Evolutionary conservation across 768 basidiomycete species (phyloP), one percentile per base, ranked within the genome.

Genomic region (Pisolithus marmoratus): DNA sequence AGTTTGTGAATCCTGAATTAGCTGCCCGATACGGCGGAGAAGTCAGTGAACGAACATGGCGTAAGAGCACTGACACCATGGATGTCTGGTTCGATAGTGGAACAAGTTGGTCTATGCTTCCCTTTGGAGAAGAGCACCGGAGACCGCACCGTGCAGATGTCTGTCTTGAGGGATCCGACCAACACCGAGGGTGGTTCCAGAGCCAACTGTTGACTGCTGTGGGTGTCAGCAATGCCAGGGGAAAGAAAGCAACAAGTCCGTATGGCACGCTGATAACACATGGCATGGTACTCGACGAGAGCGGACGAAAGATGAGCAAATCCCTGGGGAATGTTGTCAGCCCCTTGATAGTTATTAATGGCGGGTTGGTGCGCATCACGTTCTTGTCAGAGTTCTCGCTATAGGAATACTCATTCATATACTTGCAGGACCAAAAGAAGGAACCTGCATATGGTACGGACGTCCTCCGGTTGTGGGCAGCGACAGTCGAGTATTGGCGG

Each of bases 81-180:
- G 95, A 99, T 66, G 95, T 99, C 15, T 99, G 95, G 95, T 98
- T 97, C 59, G 95, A 99, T 69, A 94, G 91, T 59, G 95, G 95
- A 4, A 84, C 89, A 2, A 90, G 94, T 4, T 99, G 95, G 95
- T 84, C 90, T 2, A 78, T 90, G 74, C 70, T 95, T 17, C 70
- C 71, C 36, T 70, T 74, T 46, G 34, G 19, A 43, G 20, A 61
- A 49, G 74, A 67, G 19, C 68, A 71, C 17, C 70, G 63, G 22
- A 59, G 72, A 56, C 69, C 63, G 27, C 72, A 77, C 48, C 70
- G 74, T 40, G 90, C 94, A 1, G 94, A 98, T 60, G 76, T 97
- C 26, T 95, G 91, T 63, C 71, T 99, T 26, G 95, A 99, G 62
- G 96, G 96, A 14, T 88, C 90, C 1, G 95, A 99, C 68, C 95